Evolutionary conservation across 768 basidiomycete species (phyloP).

Genomic region (Butyriboletus loyo): DNA sequence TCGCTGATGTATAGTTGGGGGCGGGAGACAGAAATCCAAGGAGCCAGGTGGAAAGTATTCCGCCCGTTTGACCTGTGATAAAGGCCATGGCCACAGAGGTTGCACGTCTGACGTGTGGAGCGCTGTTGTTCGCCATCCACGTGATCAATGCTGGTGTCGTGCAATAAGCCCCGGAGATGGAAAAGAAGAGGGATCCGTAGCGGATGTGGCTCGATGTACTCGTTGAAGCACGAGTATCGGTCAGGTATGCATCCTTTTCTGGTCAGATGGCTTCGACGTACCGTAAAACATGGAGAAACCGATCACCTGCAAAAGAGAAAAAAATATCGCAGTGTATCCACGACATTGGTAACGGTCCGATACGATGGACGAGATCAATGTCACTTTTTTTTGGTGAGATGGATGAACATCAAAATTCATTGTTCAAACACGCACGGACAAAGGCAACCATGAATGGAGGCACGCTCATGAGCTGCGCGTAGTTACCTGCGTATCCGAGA

Average conservation of each 20-base stretch:
- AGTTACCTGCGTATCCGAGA: conserved; percentile 52
- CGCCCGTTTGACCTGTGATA: conserved; percentile 54
- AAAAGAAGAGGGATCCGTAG: conserved; percentile 58
- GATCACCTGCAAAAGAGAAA: conserved; percentile 40
- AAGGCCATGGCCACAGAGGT: conserved; percentile 57
- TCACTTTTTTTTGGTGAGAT: conserved; percentile 25
- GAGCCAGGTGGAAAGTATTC: conserved; percentile 62
- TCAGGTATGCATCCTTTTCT: background rate
- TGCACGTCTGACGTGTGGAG: conserved; percentile 55
- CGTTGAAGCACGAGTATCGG: conserved; percentile 1
- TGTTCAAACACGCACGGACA: conserved; percentile 33
- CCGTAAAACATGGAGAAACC: conserved; percentile 57
- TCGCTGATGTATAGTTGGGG: conserved; percentile 50
- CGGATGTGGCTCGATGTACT: conserved; percentile 37
- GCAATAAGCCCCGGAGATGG: conserved; percentile 49
- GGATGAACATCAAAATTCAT: background rate
- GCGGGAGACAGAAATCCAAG: conserved; percentile 47
- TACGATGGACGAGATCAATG: conserved; percentile 40
- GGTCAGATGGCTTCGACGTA: conserved; percentile 21
- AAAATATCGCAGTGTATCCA: conserved; percentile 45
- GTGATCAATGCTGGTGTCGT: conserved; percentile 52
- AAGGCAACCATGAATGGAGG: conserved; percentile 49
- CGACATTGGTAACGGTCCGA: conserved; percentile 55
- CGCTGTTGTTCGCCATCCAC: conserved; percentile 62
- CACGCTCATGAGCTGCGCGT: conserved; percentile 58